Percentiles rank a stretch among this genome's conserved stretches.
Evolutionary conservation across 176 grass and related monocot species (phyloP).

Genomic region (Oryza meyeriana): DNA sequence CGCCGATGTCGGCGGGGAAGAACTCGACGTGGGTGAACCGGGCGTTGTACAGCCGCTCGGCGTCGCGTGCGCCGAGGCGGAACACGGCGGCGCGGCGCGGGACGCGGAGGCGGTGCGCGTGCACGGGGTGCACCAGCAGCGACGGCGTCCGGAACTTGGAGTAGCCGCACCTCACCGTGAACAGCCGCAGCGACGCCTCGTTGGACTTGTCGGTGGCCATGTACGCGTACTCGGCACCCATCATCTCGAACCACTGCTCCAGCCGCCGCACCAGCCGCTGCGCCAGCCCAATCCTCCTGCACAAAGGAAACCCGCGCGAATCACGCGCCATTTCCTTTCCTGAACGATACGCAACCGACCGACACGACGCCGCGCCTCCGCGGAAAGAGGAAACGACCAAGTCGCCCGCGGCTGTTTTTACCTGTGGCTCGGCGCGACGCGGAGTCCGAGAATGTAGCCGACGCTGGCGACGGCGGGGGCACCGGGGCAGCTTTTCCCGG

Average conservation of each 20-base stretch:
- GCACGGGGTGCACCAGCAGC: slow-evolving; percentile 88
- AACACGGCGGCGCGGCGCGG: slow-evolving; percentile 39
- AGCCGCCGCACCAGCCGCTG: slow-evolving; percentile 42
- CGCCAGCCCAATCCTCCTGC: slow-evolving; percentile 77
- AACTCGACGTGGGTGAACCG: slow-evolving; percentile 62
- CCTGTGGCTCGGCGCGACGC: slow-evolving; percentile 58
- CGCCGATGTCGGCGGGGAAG: slow-evolving; percentile 82
- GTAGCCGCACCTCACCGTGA: slow-evolving; percentile 75
- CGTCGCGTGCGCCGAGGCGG: slow-evolving; percentile 43
- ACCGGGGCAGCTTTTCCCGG: slow-evolving; percentile 37
- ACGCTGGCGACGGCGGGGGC: slow-evolving; percentile 36
- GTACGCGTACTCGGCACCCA: slow-evolving; percentile 76
- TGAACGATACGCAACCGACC: neutral
- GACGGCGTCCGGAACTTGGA: slow-evolving; percentile 91
- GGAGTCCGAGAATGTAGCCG: slow-evolving; percentile 80
- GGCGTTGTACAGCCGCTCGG: slow-evolving; percentile 54
- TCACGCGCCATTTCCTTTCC: slow-evolving; percentile 1
- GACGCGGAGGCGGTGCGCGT: slow-evolving; percentile 49
- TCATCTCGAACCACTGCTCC: slow-evolving; percentile 68
- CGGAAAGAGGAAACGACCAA: neutral
- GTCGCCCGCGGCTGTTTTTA: neutral
- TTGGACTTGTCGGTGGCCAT: slow-evolving; percentile 87
- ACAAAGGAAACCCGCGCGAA: neutral
- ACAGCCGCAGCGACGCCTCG: slow-evolving; percentile 73
- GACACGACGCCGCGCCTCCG: neutral